Base-by-base conservation (phyloP, 768 basidiomycete species). In the Podaxis pistillaris region DNA sequence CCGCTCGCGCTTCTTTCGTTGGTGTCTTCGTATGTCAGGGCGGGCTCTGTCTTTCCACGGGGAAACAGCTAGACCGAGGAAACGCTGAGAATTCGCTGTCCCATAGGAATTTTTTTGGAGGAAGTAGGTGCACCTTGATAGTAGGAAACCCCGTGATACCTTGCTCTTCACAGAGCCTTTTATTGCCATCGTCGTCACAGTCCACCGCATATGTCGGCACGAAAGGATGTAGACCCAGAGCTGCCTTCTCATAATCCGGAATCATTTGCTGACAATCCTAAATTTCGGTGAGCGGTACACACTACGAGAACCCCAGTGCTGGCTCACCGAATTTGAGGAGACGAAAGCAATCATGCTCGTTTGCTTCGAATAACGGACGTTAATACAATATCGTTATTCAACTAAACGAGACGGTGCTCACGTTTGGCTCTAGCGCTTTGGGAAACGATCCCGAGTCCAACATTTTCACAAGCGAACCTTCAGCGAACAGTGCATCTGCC, bases 121-220 rank as follows among this genome's bases (percentile, higher is more conserved):
- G 1, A 5, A 4, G 40, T 41, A n/a, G 52, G 58, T 72, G 51
- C 67, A 88, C 86, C 78, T 96, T 97, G 72, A 96, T 79, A 1
- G 95, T 96, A 2, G 95, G 95, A 82, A 94, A 96, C 1, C 93
- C 93, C 74, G 94, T 80, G 22, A 96, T 84, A 9, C 86, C 86
- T 83, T 88, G 89, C 55, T 92, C 87, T 0, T 85, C 83, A 69
- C 95, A 97, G 6, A 97, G 75, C 5, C 77, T 79, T 73, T 89
- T 94, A 75, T 97, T 96, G 70, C 77, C 78, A 30, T 86, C 82
- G 15, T 82, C 87, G 68, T 96, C 94, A 66, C 95, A 97, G 72
- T 97, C 91, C 24, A 97, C 84, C 8, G 94, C 93, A 72, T 94
- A 96, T 62, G 90, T 82, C 0, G 94, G 94, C 24, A 97, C 79